phyloP scores from a whole-genome alignment of 2,329 filamentous ascomycete genomes.

The Nemania sp. region DNA sequence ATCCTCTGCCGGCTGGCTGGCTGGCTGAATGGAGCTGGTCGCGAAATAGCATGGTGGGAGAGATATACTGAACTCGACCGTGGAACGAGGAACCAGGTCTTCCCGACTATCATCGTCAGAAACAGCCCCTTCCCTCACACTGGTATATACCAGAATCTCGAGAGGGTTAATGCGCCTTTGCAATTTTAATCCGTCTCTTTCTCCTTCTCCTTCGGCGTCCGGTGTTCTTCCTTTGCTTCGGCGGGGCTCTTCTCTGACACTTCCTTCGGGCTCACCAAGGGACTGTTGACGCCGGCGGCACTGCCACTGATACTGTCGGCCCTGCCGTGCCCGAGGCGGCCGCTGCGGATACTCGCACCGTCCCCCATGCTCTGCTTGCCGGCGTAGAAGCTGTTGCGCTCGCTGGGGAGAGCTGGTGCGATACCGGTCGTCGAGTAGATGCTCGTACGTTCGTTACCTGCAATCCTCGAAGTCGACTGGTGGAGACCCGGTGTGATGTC shows the following conservation, averaged over 20 bases:
- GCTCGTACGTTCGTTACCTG: conserved; percentile 68
- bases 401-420: conserved; percentile 68
- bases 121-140: neutral
- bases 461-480: conserved; percentile 47
- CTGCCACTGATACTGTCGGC: conserved; percentile 83
- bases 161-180: neutral
- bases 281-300: conserved; percentile 65
- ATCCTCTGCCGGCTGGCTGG: neutral
- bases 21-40: neutral
- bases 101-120: neutral
- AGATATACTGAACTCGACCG: neutral
- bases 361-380: conserved; percentile 64
- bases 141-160: neutral
- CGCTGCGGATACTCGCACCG: conserved; percentile 78
- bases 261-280: conserved; percentile 63
- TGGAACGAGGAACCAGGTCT: neutral
- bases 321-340: conserved; percentile 73
- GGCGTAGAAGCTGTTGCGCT: conserved; percentile 81
- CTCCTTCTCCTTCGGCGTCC: conserved; percentile 24
- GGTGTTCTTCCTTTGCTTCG: conserved; percentile 40
- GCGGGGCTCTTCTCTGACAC: conserved; percentile 40
- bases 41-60: conserved; percentile 8
- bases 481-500: conserved; percentile 56
- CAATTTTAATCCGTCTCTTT: conserved; percentile 25
- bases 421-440: conserved; percentile 79